Conservation (phyloP, 768 basidiomycete species). For the Psilocybe azurescens region DNA sequence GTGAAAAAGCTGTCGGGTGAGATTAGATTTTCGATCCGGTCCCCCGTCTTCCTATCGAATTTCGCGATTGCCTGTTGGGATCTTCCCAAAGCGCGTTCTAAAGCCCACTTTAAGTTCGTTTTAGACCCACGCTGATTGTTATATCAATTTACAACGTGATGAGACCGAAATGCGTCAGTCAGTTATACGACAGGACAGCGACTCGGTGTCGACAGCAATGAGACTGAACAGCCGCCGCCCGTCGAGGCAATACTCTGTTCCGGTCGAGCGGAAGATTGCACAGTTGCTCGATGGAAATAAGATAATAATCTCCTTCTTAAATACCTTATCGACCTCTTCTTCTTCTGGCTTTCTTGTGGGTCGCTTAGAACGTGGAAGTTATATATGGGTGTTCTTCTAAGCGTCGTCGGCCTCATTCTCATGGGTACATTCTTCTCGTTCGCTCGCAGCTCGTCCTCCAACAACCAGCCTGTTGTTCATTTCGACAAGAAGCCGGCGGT, state of each 20-base stretch:
- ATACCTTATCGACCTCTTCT: conserved; percentile 6
- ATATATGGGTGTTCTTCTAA: conserved; percentile 28
- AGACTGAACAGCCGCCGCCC: not conserved
- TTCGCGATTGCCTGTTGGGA: not conserved
- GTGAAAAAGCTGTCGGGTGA: not conserved
- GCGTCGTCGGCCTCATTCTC: conserved; percentile 33
- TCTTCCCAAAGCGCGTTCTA: not conserved
- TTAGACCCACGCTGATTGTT: not conserved
- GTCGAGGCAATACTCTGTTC: conserved; percentile 22
- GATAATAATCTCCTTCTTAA: conserved; percentile 11
- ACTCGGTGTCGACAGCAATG: conserved; percentile 9
- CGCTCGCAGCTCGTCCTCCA: conserved; percentile 24
- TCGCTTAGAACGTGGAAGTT: conserved; percentile 2
- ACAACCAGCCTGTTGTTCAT: conserved; percentile 36
- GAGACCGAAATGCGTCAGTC: not conserved
- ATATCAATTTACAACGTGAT: not conserved
- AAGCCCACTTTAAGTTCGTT: not conserved
- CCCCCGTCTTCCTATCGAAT: not conserved
- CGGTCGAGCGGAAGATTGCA: conserved; percentile 5
- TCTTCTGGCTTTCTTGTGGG: conserved; percentile 8
- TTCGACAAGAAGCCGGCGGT: conserved; percentile 44
- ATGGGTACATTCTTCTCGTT: conserved; percentile 43
- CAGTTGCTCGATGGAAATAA: conserved; percentile 7
- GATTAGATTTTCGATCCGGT: not conserved
- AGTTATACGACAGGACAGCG: not conserved